Conservation (phyloP, 208 protist species). For the Acanthamoeba culbertsoni region DNA sequence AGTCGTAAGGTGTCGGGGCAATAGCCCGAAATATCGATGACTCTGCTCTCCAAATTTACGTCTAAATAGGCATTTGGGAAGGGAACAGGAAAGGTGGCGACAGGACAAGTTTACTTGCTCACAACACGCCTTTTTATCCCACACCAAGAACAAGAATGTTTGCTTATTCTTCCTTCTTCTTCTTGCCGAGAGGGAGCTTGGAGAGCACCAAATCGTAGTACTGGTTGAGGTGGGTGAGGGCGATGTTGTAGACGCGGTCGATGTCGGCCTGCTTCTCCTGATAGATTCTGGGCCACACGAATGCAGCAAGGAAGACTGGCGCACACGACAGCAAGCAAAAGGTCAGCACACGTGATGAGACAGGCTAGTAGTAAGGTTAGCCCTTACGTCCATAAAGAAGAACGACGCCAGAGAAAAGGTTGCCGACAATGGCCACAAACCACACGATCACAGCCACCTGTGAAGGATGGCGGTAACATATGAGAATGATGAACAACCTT, state of each 20-base stretch:
- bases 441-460: slow-evolving; percentile 54
- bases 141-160: background rate
- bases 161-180: slow-evolving; percentile 62
- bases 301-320: slow-evolving; percentile 47
- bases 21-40: too few species aligned
- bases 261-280: slow-evolving; percentile 62
- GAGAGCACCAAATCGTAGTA: slow-evolving; percentile 8
- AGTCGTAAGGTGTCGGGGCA: too few species aligned
- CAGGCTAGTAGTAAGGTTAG: background rate
- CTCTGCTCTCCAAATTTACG: too few species aligned
- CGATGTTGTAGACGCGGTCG: slow-evolving; percentile 13
- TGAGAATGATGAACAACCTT: too few species aligned
- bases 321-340: background rate
- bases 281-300: slow-evolving; percentile 60
- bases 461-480: background rate
- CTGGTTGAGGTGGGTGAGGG: background rate
- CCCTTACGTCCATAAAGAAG: slow-evolving; percentile 47
- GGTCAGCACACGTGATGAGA: background rate
- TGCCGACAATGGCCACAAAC: slow-evolving; percentile 22
- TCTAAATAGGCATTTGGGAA: background rate
- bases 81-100: background rate
- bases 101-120: too few species aligned
- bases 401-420: slow-evolving; percentile 43
- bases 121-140: too few species aligned
- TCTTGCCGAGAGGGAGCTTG: slow-evolving; percentile 59